Evolutionary conservation across 345 rosid genomes (phyloP).

Genomic region (Heritiera littoralis): DNA sequence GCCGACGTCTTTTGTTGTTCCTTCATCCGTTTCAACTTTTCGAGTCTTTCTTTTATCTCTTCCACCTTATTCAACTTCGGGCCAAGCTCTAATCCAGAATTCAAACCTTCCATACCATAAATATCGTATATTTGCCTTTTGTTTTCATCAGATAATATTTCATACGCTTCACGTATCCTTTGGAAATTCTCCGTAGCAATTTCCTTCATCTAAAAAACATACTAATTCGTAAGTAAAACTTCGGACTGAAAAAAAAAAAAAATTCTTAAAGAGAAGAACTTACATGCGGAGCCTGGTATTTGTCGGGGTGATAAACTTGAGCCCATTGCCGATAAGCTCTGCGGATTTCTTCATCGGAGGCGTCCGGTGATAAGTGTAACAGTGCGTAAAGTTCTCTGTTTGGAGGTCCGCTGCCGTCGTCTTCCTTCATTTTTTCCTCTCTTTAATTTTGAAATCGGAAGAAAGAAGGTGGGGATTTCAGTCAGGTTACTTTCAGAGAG

Average conservation of each 20-base stretch:
- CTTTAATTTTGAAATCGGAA: background rate
- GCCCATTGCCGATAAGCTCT: slow-evolving; percentile 97
- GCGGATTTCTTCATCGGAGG: slow-evolving; percentile 88
- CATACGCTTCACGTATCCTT: slow-evolving; percentile 89
- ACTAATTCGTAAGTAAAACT: background rate
- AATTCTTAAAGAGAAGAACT: background rate
- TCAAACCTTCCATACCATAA: slow-evolving; percentile 94
- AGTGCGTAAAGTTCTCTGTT: slow-evolving; percentile 83
- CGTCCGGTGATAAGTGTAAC: slow-evolving; percentile 84
- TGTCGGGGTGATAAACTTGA: slow-evolving; percentile 97
- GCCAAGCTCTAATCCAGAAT: slow-evolving; percentile 90
- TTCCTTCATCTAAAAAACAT: slow-evolving; percentile 68
- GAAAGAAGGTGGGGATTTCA: background rate
- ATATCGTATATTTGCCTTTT: slow-evolving; percentile 85
- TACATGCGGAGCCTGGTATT: slow-evolving; percentile 76
- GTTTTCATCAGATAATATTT: slow-evolving; percentile 78
- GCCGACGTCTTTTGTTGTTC: slow-evolving; percentile 66
- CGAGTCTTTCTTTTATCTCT: slow-evolving; percentile 83
- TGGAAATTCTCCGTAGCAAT: slow-evolving; percentile 85
- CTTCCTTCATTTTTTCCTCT: slow-evolving; percentile 20
- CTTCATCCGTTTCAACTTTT: slow-evolving; percentile 59
- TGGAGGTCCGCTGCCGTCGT: slow-evolving; percentile 39
- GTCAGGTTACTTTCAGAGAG: background rate
- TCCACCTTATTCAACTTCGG: slow-evolving; percentile 74
- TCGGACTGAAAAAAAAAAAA: background rate